Base-by-base conservation (phyloP, 2,329 filamentous ascomycete species). In the Colletotrichum filicis region DNA sequence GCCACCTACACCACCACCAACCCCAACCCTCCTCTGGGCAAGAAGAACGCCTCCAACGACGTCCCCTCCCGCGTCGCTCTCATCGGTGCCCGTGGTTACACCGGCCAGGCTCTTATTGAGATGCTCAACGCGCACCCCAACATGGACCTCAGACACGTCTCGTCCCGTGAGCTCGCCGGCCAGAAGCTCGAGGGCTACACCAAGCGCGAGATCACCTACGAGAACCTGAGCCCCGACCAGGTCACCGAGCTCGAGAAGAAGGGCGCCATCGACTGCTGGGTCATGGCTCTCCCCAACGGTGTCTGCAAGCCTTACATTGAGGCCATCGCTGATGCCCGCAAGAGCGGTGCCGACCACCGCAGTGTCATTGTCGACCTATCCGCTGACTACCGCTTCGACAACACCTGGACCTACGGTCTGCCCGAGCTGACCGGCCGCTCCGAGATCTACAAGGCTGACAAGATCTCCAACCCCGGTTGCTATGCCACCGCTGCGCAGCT, bases 271-370 rank as follows among this genome's bases (percentile, higher is more conserved):
- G 96, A 98, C 85, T 97, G 94, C 85, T 98, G 95, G 95, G 94
- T 98, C 57, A 97, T 98, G 94, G 97, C 97, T 46, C 91, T 98
- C 35, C 97, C 96, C 57, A 99, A 98, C 80, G 94, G 94, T 74
- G 95, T 98, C 62, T 98, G 95, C 90, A 94, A 95, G 85, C 95
- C 97, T 0, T 99, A 93, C 77, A 93, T 98, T 11, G 94, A 98
- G 75, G 96, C 96, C 8, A 90, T 98, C 66, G 90, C 95, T 77
- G 89, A 93, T 79, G 90, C 89, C 37, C 91, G 91, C 71, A 89
- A 90, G 79, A 86, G 53, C 19, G 80, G 80, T 11, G 66, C 70
- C n/a, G 78, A 81, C 71, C 86, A 87, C 78, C 89, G 89, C 74
- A 95, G 93, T 77, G 87, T 98, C 53, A 94, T 98, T 76, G 89